A percentile compares a stretch with the other conserved stretches of the same genome.
Conservation (phyloP, 768 basidiomycete genomes). For the Pisolithus albus region DNA sequence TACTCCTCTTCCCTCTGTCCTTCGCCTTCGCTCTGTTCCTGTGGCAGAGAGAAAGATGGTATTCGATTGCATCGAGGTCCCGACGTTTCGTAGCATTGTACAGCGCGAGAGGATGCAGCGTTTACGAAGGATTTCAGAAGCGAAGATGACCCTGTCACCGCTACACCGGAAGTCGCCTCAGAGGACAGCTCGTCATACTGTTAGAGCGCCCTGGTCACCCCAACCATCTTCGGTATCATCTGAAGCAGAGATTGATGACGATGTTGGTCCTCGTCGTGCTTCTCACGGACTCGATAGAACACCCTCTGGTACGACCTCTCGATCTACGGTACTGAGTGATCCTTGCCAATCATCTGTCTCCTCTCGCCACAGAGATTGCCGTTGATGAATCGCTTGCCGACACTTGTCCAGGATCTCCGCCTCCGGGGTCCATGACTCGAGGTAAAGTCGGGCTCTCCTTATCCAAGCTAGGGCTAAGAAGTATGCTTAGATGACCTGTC, state of each 20-base stretch:
- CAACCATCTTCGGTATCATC: slow-evolving; percentile 5
- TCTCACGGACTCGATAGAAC: slow-evolving; percentile 9
- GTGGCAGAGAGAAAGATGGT: slow-evolving; percentile 10
- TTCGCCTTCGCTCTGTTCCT: slow-evolving; percentile 20
- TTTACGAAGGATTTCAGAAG: too few relatives aligned
- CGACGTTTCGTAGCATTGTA: slow-evolving; percentile 14
- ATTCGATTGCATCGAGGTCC: slow-evolving; percentile 29
- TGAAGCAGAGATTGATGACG: slow-evolving; percentile 22
- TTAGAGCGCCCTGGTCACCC: neutral
- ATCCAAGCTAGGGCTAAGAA: neutral
- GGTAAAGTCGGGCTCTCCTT: neutral
- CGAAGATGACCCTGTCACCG: neutral
- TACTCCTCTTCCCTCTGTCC: slow-evolving; percentile 10
- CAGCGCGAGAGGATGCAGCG: slow-evolving; percentile 5
- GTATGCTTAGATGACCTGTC: slow-evolving; percentile 3
- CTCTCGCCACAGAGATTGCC: slow-evolving; percentile 12
- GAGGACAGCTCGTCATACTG: neutral
- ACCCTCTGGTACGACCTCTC: slow-evolving; percentile 15
- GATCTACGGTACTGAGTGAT: neutral
- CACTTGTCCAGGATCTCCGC: slow-evolving; percentile 8
- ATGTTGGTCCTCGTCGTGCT: slow-evolving; percentile 23
- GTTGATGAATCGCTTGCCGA: slow-evolving; percentile 16
- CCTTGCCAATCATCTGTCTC: neutral
- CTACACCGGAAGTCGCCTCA: neutral
- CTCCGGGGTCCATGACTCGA: neutral